Conservation (phyloP, 306 rosid genomes). For the Luffa acutangula region DNA sequence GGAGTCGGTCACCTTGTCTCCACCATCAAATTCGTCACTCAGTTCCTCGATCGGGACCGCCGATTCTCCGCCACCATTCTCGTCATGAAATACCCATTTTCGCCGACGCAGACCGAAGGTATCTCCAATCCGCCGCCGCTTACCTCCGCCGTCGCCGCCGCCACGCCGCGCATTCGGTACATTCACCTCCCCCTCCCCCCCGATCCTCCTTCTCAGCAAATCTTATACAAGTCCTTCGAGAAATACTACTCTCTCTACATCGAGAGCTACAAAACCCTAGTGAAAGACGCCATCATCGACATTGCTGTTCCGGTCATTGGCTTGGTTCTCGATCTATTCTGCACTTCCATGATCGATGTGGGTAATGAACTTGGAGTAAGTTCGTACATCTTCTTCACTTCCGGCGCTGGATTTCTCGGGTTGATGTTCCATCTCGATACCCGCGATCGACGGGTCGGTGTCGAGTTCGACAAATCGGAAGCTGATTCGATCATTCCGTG, state of each 20-base stretch:
- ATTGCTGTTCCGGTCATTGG: not conserved
- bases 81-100: constrained; percentile 15
- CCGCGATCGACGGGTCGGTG: not conserved
- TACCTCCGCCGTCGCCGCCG: not conserved
- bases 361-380: not conserved
- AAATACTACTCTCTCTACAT: not conserved
- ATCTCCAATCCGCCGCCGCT: not conserved
- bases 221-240: not conserved
- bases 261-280: not conserved
- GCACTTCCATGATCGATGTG: constrained; percentile 11
- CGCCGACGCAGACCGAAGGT: not conserved
- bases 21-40: constrained; percentile 36
- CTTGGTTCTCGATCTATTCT: not conserved
- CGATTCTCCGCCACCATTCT: constrained; percentile 35
- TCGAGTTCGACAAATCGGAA: constrained; percentile 1
- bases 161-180: constrained; percentile 13
- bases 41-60: constrained; percentile 25
- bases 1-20: constrained; percentile 39
- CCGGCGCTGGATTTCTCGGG: constrained; percentile 8
- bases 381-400: constrained; percentile 12
- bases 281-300: not conserved
- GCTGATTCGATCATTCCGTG: constrained; percentile 11
- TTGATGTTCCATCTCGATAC: not conserved
- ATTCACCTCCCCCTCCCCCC: constrained; percentile 23
- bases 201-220: not conserved